Base-by-base conservation (phyloP, 2,329 filamentous ascomycete genomes). In the Stachybotrys elegans region DNA sequence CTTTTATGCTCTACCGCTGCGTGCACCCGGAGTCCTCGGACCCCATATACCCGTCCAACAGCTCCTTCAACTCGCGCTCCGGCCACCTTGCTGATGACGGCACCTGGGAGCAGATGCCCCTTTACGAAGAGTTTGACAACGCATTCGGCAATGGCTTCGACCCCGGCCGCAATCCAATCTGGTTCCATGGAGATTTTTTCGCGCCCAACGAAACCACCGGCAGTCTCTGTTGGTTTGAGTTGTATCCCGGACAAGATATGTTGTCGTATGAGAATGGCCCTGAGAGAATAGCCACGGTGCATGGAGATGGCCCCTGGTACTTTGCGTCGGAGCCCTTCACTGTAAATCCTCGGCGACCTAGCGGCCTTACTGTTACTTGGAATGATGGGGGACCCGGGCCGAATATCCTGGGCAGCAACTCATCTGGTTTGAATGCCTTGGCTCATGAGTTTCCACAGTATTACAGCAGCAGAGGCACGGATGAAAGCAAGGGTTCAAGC, bases 51-150 rank as follows among this genome's bases (percentile, higher is more conserved):
- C 40, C 40, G 16, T 22, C 27, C 5, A 42, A 42, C 40, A 32
- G 31, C 17, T 21, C 25, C 40, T 42, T 42, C 25, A 34, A 23
- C 23, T 32, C 14, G 9, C 25, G 27, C 17, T 23, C 23, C 25
- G 40, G 40, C 19, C 25, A 34, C 17, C 5, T 42, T n/a, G 40
- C 34, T 6, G 34, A 17, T 20, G 40, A 42, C 27, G 40, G 40
- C 40, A 42, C 40, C 6, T 42, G 40, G 40, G 31, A 32, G 40
- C 31, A 42, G 19, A 42, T 42, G 40, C 40, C 40, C 17, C 34
- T 36, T 20, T 20, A 36, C 17, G 34, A 36, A 17, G 40, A 27
- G 25, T 42, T 42, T 27, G 23, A 42, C 16, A 42, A 32, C 27
- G 17, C 25, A 6, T 42, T 42, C 17, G 25, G 25, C 27, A 42